These are phyloP conservation scores for Coemansia sp. DNA, from an alignment of 192 early-diverging fungal genomes.

Conservation along the genomic window DNA sequence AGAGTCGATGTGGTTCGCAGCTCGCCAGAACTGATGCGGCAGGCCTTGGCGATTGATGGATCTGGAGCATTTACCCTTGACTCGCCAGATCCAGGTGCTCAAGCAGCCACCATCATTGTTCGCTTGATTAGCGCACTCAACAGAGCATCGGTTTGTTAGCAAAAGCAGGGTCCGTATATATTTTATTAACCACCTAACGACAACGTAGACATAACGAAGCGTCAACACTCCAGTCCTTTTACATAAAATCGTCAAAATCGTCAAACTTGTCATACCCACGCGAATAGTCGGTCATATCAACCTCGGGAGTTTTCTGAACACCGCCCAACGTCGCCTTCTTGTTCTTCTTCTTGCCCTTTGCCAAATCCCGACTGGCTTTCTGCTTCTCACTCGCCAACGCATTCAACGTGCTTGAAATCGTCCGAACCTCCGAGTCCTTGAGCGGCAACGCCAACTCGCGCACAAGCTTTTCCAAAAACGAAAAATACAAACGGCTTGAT, in stretches of 20 bases:
- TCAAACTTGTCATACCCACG: slow-evolving; percentile 57
- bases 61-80: neutral
- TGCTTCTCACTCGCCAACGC: slow-evolving; percentile 77
- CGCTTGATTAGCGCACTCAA: slow-evolving; percentile 15
- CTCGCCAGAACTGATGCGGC: slow-evolving; percentile 12
- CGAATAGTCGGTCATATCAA: slow-evolving; percentile 58
- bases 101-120: slow-evolving; percentile 7
- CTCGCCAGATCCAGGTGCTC: neutral
- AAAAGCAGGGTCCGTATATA: neutral
- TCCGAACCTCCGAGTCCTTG: slow-evolving; percentile 67
- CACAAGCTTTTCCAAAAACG: slow-evolving; percentile 65
- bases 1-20: slow-evolving; percentile 31
- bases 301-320: slow-evolving; percentile 20
- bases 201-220: neutral
- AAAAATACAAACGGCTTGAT: slow-evolving; percentile 43
- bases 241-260: slow-evolving; percentile 60
- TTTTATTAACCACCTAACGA: slow-evolving; percentile 2
- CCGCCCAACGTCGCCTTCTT: slow-evolving; percentile 50
- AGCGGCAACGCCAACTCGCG: slow-evolving; percentile 63
- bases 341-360: slow-evolving; percentile 71
- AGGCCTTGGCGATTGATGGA: neutral
- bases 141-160: slow-evolving; percentile 12
- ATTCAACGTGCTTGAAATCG: slow-evolving; percentile 61
- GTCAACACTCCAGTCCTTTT: neutral
- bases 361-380: slow-evolving; percentile 59